Base-by-base conservation (phyloP, 768 basidiomycete species). In the Agaricus subrufescens region DNA sequence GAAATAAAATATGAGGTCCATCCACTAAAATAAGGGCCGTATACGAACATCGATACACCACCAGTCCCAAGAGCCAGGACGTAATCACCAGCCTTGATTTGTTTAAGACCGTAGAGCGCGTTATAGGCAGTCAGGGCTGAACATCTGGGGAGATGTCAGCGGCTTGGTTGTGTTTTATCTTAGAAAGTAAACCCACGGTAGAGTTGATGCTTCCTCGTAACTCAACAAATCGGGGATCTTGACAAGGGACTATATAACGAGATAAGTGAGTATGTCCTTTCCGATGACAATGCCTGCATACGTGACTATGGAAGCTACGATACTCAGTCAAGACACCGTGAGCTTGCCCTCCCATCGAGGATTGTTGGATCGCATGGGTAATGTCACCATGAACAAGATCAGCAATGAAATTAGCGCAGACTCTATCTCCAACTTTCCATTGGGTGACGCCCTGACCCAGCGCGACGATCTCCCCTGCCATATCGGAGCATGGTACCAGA, bases 71-170 rank as follows among this genome's bases (percentile, higher is more conserved):
- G 73, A 31, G 83, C 71, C 42, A 84, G 75, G 26, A 86, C 80
- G 19, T 72, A 74, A 58, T 86, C 82, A 14, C 85, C 85, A 12
- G 78, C 80, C 63, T 82, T 79, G 58, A 86, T 58, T 19, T 80
- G 75, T 4, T 66, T 63, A 0, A 71, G 69, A 1, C 82, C 81
- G 58, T 71, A 61, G 49, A 87, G 67, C 4, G 79, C 78, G 58
- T 81, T 84, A 70, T 85, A 88, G 0, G 86, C 84, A 0, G 85
- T 88, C 52, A 87, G 60, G 3, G 77, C 84, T 4, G 84, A 83
- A 57, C 80, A 83, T 30, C 79, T 82, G 43, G 11, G 27, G 19
- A 19, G 19, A 19, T 19, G 19, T 19, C 19, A 19, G 19, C 19
- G 19, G 19, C 19, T 19, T 19, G 19, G 19, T 19, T 19, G 19